A percentile compares a stretch with the other conserved stretches of the same genome.
These are phyloP conservation scores for Ettlia oleoabundans DNA, from an alignment of 139 green algal genomes.

Conservation along the genomic window DNA sequence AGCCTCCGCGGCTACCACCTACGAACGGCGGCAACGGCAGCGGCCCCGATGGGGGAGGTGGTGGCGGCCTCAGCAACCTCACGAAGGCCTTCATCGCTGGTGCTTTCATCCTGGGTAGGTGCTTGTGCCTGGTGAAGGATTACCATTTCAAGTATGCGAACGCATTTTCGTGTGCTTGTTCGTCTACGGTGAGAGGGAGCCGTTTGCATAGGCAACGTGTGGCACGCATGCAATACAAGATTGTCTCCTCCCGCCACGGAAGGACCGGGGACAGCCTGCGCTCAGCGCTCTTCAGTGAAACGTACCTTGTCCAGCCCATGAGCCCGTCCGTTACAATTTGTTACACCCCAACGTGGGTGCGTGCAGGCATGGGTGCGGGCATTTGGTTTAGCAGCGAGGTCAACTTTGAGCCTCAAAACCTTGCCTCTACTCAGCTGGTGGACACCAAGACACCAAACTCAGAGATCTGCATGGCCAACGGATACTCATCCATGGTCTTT, in stretches of 20 bases:
- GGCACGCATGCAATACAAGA: too few species aligned
- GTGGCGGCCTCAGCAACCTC: conserved; percentile 42
- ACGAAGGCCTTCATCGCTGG: conserved; percentile 75
- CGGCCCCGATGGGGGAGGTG: conserved; percentile 27
- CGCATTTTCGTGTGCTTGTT: too few species aligned
- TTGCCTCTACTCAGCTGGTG: conserved; percentile 94
- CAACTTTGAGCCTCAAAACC: conserved; percentile 82
- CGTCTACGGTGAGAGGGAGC: too few species aligned
- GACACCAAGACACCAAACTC: conserved; percentile 94
- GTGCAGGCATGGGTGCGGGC: conserved; percentile 51
- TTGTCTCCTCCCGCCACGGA: too few species aligned
- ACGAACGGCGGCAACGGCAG: conserved; percentile 3
- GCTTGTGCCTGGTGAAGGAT: conserved; percentile 64
- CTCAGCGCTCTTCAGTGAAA: too few species aligned
- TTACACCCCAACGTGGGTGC: too few species aligned
- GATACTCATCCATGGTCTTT: conserved; percentile 98
- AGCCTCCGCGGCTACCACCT: conserved; percentile 34
- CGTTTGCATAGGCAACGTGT: too few species aligned
- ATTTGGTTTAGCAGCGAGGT: conserved; percentile 81
- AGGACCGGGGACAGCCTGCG: too few species aligned
- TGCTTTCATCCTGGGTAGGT: conserved; percentile 92
- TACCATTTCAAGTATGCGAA: too few species aligned
- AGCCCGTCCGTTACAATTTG: too few species aligned
- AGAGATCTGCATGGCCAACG: conserved; percentile 96
- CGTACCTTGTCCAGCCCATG: too few species aligned